These are phyloP conservation scores for Mrakia frigida DNA, from an alignment of 768 basidiomycete species.

Conservation along the genomic window DNA sequence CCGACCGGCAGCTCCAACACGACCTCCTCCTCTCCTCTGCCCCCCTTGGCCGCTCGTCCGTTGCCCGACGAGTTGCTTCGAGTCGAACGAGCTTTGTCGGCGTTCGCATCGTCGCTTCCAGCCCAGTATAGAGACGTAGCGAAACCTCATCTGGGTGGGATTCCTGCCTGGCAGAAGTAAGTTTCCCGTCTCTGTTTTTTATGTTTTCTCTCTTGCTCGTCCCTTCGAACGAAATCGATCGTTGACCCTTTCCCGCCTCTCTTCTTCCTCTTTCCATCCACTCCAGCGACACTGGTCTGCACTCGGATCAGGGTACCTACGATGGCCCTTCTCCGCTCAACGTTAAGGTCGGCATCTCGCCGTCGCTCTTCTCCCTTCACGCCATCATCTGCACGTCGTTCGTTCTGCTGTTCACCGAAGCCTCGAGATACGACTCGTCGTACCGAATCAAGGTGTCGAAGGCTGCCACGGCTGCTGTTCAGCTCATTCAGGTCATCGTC, in stretches of 20 bases:
- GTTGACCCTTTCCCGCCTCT: no score
- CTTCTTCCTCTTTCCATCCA: background rate
- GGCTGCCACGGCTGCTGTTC: background rate
- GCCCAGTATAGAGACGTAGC: background rate
- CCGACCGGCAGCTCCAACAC: background rate
- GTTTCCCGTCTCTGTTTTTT: background rate
- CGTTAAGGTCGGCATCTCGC: background rate
- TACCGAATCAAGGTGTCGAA: background rate
- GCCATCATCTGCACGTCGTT: background rate
- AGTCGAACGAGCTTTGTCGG: background rate
- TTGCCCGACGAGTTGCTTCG: background rate
- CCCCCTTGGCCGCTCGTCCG: background rate
- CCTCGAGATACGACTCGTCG: background rate
- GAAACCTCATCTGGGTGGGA: background rate
- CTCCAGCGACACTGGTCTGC: background rate
- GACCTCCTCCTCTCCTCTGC: background rate
- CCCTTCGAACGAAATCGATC: no score
- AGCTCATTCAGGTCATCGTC: background rate
- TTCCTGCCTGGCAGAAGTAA: background rate
- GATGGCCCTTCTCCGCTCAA: background rate
- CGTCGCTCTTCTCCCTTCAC: background rate
- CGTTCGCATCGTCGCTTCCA: background rate
- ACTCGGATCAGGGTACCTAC: background rate
- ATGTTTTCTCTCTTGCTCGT: no score
- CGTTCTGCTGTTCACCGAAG: background rate